A percentile compares a stretch with the other conserved stretches of the same genome.
phyloP scores from a whole-genome alignment of 805 yeast genomes.

The Starmerella floricola region DNA sequence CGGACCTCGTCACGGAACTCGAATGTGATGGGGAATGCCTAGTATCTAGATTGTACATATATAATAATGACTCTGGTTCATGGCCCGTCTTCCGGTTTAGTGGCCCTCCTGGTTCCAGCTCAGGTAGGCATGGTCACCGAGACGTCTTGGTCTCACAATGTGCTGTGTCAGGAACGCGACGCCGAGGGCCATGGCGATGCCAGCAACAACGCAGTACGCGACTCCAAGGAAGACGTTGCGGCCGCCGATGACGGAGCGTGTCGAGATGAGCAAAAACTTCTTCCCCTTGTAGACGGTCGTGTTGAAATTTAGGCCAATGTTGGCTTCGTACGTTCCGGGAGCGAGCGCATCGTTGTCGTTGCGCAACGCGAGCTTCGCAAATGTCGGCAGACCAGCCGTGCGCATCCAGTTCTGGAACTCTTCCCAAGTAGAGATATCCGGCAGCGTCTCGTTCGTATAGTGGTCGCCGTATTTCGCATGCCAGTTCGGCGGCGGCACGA shows the following conservation, averaged over 20 bases:
- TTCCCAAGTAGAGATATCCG: constrained; percentile 65
- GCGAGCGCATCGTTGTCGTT: constrained; percentile 47
- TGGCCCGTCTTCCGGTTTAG: not conserved
- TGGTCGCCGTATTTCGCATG: constrained; percentile 66
- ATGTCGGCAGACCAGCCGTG: constrained; percentile 85
- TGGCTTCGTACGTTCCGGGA: constrained; percentile 58
- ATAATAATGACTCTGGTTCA: not conserved
- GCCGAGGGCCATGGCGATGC: constrained; percentile 57
- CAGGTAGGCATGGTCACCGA: constrained; percentile 68
- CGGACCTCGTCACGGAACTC: too few relatives aligned
- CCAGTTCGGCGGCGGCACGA: constrained; percentile 96
- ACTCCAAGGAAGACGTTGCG: constrained; percentile 74
- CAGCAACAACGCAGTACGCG: constrained; percentile 75
- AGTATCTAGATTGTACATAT: not conserved
- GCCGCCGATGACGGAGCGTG: constrained; percentile 78
- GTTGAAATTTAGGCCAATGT: constrained; percentile 68
- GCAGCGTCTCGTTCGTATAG: constrained; percentile 69
- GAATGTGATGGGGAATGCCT: too few relatives aligned
- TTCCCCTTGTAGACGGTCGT: constrained; percentile 78
- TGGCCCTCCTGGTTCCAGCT: constrained; percentile 33
- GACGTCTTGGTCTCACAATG: constrained; percentile 66
- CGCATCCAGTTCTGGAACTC: constrained; percentile 96
- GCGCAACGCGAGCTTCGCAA: constrained; percentile 68
- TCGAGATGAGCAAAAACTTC: constrained; percentile 67
- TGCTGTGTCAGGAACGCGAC: constrained; percentile 68